Evolutionary conservation across 306 rosid genomes (phyloP).

Genomic region (Luffa aegyptiaca): DNA sequence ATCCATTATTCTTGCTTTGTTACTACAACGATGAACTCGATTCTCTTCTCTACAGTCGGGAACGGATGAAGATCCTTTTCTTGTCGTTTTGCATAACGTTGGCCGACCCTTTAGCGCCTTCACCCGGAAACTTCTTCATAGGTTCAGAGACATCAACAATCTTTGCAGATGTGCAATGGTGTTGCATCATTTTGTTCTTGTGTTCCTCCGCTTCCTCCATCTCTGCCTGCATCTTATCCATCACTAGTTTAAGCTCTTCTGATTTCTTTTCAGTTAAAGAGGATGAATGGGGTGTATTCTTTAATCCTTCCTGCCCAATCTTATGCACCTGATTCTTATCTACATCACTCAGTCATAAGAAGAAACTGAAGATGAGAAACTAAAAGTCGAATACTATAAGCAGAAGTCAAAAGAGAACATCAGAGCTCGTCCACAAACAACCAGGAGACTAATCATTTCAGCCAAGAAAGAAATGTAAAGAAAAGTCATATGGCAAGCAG

Average conservation of each 20-base stretch:
- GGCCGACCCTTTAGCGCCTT: slow-evolving; percentile 23
- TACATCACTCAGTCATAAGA: slow-evolving; percentile 16
- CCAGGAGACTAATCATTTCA: background rate
- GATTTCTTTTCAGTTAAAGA: slow-evolving; percentile 23
- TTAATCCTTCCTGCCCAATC: slow-evolving; percentile 25
- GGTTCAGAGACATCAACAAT: slow-evolving; percentile 23
- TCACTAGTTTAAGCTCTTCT: slow-evolving; percentile 27
- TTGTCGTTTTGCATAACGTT: slow-evolving; percentile 21
- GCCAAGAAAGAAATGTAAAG: background rate
- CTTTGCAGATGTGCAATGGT: slow-evolving; percentile 24
- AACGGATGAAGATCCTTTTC: slow-evolving; percentile 57
- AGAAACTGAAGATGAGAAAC: background rate
- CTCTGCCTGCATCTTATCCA: slow-evolving; percentile 27
- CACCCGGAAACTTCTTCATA: slow-evolving; percentile 28
- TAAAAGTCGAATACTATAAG: background rate
- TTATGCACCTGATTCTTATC: slow-evolving; percentile 41
- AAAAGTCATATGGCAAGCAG: background rate
- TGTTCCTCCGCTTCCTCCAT: slow-evolving; percentile 32
- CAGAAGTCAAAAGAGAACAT: background rate
- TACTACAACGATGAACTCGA: background rate
- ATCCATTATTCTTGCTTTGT: background rate
- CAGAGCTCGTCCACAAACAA: background rate
- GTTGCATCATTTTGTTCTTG: slow-evolving; percentile 24
- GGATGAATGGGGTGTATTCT: slow-evolving; percentile 21
- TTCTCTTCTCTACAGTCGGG: slow-evolving; percentile 47